Base-by-base conservation (phyloP, 306 rosid genomes). In the Adenanthera pavonina region DNA sequence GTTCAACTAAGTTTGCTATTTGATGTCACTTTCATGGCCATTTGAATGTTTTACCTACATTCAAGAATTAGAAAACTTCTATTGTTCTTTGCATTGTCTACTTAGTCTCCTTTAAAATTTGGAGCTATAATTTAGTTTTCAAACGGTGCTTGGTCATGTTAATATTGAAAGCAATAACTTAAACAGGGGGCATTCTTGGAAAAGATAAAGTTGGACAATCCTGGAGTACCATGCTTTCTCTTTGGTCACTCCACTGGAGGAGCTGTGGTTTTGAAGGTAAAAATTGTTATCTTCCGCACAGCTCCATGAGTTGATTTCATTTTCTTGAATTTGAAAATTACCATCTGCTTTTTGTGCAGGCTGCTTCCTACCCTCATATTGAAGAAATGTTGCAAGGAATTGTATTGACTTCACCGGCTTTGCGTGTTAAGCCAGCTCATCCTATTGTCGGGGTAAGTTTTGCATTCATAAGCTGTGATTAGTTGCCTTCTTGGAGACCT, bases 221-320 rank as follows among this genome's bases (percentile, higher is more conserved):
- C 97, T 79, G 99, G 90, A 59, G 76, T 90, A 30, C 99, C 99
- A 7, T 93, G 98, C 89, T 96, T 96, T 84, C 99, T 96, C 74
- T 96, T 93, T 74, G 99, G 99, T 57, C 99, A 96, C 78, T 96
- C 99, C 65, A 93, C 99, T n/a, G 99, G 99, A 38, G 99, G 99
- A 19, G 98, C 98, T 65, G 97, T 92, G 73, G 98, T 96, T 83
- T 88, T 96, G 87, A 96, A 93, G 89, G 99, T 92, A 79, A 79
- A 85, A 41, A 51, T 43, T 73, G 19, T 40, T 74, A 64, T 67
- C 76, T 74, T 74, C 70, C 72, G 73, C 47, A 36, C 14, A n/a
- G 20, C 33, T 76, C 43, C 41, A 35, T 72, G 33, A 2, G 67
- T 48, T 81, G 65, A 75, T 65, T 72, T 66, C 35, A 0, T 78